Conservation (phyloP, 257 asterid genomes). For the Ajuga chamaepitys region DNA sequence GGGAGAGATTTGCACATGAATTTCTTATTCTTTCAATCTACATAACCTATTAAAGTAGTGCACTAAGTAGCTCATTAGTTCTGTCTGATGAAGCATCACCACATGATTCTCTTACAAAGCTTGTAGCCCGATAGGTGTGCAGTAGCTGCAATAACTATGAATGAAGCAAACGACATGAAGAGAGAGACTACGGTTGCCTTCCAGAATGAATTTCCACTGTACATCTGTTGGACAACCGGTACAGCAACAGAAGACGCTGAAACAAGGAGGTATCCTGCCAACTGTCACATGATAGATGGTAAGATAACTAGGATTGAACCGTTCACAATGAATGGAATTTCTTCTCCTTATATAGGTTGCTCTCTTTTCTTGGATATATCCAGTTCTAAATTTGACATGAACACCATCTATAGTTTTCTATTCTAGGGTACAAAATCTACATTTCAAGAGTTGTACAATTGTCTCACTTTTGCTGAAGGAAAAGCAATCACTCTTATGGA, state of each 20-base stretch:
- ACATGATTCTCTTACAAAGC: conserved; percentile 64
- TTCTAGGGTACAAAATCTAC: no score
- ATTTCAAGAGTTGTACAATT: no score
- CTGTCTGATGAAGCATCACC: conserved; percentile 27
- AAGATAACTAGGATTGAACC: background rate
- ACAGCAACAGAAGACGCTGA: conserved; percentile 63
- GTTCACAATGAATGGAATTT: background rate
- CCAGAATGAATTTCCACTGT: conserved; percentile 28
- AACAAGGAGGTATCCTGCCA: conserved; percentile 64
- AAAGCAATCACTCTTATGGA: no score
- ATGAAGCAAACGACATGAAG: conserved; percentile 44
- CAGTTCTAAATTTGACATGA: no score
- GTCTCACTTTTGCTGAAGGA: no score
- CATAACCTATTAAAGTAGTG: background rate
- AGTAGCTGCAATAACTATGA: conserved; percentile 35
- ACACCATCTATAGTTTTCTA: no score
- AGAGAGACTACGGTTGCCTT: conserved; percentile 43
- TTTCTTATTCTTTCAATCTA: no score
- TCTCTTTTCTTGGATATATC: no score
- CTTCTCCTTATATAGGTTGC: background rate
- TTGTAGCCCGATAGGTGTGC: conserved; percentile 64
- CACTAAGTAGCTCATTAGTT: background rate
- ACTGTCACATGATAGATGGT: conserved; percentile 23
- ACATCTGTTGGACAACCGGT: conserved; percentile 35
- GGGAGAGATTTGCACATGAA: no score